Evolutionary conservation across 352 stramenopile genomes (phyloP).

Genomic region (Globisporangium acanthophoron): DNA sequence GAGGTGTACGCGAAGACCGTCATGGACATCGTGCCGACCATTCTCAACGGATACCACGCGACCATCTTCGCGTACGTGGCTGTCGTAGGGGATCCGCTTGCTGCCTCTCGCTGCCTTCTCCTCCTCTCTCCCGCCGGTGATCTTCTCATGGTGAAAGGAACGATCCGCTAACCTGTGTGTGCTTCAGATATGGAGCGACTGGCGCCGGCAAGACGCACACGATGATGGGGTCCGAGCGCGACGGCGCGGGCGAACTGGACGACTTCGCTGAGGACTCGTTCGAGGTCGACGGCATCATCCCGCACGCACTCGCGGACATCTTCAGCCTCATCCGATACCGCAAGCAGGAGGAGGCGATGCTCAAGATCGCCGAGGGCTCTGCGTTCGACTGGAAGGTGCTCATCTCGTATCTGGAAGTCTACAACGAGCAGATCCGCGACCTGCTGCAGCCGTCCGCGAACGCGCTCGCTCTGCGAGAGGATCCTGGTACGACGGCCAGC

Average conservation of each 20-base stretch:
- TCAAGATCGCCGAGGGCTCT: slow-evolving; percentile 31
- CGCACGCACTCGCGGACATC: slow-evolving; percentile 51
- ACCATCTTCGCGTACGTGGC: slow-evolving; percentile 66
- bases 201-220: slow-evolving; percentile 67
- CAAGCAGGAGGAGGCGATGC: slow-evolving; percentile 44
- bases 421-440: slow-evolving; percentile 91
- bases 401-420: slow-evolving; percentile 90
- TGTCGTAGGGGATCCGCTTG: too few relatives aligned
- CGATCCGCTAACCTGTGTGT: neutral
- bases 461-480: slow-evolving; percentile 37
- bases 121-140: neutral
- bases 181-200: slow-evolving; percentile 34
- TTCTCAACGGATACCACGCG: slow-evolving; percentile 75
- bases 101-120: neutral
- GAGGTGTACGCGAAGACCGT: slow-evolving; percentile 57
- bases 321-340: slow-evolving; percentile 62
- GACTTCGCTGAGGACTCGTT: slow-evolving; percentile 37
- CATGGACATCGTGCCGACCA: slow-evolving; percentile 53
- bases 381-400: slow-evolving; percentile 73
- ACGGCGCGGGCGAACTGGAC: slow-evolving; percentile 36
- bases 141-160: too few relatives aligned
- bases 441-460: slow-evolving; percentile 55
- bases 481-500: slow-evolving; percentile 23
- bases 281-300: slow-evolving; percentile 81
- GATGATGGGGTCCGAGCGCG: slow-evolving; percentile 66